Conservation (phyloP, 805 yeast species). For the Schwanniomyces polymorphus region DNA sequence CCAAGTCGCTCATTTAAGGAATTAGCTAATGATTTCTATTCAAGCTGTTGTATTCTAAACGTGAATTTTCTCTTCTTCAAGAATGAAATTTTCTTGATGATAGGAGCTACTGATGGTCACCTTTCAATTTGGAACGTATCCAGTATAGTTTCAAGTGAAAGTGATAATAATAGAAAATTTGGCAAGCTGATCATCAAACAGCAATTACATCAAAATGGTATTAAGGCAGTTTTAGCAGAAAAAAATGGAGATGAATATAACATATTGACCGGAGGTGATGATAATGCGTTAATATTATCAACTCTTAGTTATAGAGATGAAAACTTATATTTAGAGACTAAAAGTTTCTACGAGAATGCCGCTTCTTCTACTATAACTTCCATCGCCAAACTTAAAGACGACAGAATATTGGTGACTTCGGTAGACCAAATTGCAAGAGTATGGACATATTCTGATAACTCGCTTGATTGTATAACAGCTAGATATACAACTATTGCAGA, state of each 20-base stretch:
- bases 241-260: slow-evolving; percentile 13
- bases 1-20: slow-evolving; percentile 37
- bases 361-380: slow-evolving; percentile 89
- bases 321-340: slow-evolving; percentile 20
- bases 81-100: slow-evolving; percentile 37
- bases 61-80: slow-evolving; percentile 43
- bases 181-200: slow-evolving; percentile 38
- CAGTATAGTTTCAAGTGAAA: background rate
- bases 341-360: slow-evolving; percentile 50
- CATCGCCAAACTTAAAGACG: slow-evolving; percentile 34
- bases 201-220: slow-evolving; percentile 81
- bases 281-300: slow-evolving; percentile 58
- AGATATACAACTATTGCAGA: slow-evolving; percentile 85
- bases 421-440: slow-evolving; percentile 78
- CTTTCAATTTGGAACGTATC: slow-evolving; percentile 61
- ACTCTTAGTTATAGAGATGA: slow-evolving; percentile 11
- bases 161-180: slow-evolving; percentile 7
- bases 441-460: slow-evolving; percentile 50
- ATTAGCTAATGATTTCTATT: slow-evolving; percentile 52
- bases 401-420: slow-evolving; percentile 57
- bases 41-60: slow-evolving; percentile 75
- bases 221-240: slow-evolving; percentile 56
- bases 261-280: slow-evolving; percentile 88
- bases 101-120: slow-evolving; percentile 84
- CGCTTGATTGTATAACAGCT: slow-evolving; percentile 30